A percentile compares a stretch with the other conserved stretches of the same genome.
Evolutionary conservation across 2,329 filamentous ascomycete species (phyloP).

Genomic region (Beauveria bassiana): DNA sequence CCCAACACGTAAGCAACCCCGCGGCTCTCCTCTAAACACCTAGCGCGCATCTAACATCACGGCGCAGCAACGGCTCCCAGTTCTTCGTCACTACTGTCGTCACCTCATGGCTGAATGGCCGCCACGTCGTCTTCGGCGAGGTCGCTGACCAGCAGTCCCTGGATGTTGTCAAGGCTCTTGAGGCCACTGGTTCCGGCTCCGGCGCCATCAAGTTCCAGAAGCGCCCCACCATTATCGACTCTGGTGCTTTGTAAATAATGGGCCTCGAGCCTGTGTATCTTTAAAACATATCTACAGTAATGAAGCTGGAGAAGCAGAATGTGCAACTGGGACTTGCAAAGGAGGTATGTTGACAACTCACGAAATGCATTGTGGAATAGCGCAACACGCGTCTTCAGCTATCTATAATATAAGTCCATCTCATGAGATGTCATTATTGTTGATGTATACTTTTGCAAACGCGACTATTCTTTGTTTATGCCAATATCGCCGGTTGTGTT

Average conservation of each 20-base stretch:
- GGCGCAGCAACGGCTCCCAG: conserved; percentile 85
- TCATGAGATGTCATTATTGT: background rate
- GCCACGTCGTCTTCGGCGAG: conserved; percentile 80
- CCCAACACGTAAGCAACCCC: conserved; percentile 67
- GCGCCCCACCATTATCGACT: conserved; percentile 50
- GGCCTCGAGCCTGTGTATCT: conserved; percentile 16
- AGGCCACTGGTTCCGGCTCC: conserved; percentile 49
- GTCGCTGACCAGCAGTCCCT: conserved; percentile 47
- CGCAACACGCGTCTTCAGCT: background rate
- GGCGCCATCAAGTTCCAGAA: conserved; percentile 49
- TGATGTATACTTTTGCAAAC: background rate
- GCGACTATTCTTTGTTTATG: background rate
- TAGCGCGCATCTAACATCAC: conserved; percentile 24
- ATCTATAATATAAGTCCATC: conserved; percentile 1
- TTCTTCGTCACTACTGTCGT: conserved; percentile 95
- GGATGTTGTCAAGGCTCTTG: conserved; percentile 51
- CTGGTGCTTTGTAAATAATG: conserved; percentile 39
- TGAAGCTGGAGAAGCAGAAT: background rate
- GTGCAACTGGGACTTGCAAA: background rate
- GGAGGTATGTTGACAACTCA: background rate
- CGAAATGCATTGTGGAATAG: background rate
- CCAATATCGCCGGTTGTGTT: too few relatives aligned
- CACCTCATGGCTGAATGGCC: conserved; percentile 77
- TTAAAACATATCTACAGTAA: conserved; percentile 8
- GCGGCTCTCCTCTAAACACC: background rate